These are phyloP conservation scores for Gossypium sturtianum DNA, from an alignment of 345 rosid species.

Conservation along the genomic window DNA sequence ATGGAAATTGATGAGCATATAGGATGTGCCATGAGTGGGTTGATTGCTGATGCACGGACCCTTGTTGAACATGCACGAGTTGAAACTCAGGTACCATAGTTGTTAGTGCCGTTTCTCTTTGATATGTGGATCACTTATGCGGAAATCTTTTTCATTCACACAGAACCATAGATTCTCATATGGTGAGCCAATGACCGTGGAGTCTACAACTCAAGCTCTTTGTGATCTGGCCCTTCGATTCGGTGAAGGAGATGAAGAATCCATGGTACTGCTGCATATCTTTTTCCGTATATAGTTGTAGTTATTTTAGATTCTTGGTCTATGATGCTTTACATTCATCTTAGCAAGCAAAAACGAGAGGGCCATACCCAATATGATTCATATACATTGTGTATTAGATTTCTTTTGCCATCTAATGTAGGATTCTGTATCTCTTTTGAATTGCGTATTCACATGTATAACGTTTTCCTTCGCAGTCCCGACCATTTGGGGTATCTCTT, in stretches of 20 bases:
- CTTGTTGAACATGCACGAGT: conserved; percentile 99
- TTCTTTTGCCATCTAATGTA: not conserved
- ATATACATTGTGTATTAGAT: not conserved
- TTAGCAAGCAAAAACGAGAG: not conserved
- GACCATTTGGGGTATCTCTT: conserved; percentile 98
- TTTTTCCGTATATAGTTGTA: not conserved
- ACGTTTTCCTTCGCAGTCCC: conserved; percentile 50
- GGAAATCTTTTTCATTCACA: not conserved
- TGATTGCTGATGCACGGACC: conserved; percentile 97
- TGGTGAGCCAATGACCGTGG: conserved; percentile 97
- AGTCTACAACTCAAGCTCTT: conserved; percentile 94
- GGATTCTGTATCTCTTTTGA: not conserved
- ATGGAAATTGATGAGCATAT: conserved; percentile 97
- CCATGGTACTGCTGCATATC: conserved; percentile 57
- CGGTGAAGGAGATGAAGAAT: conserved; percentile 99
- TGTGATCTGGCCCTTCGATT: conserved; percentile 91
- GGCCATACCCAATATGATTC: not conserved
- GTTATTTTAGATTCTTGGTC: not conserved
- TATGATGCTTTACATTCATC: not conserved
- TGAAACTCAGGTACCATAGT: conserved; percentile 72
- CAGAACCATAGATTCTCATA: conserved; percentile 88
- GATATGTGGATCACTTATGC: not conserved
- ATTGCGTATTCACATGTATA: conserved; percentile 1
- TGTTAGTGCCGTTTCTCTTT: not conserved
- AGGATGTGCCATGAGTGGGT: conserved; percentile 99